Base-by-base conservation (phyloP, 345 rosid species). In the Cardamine occulta region DNA sequence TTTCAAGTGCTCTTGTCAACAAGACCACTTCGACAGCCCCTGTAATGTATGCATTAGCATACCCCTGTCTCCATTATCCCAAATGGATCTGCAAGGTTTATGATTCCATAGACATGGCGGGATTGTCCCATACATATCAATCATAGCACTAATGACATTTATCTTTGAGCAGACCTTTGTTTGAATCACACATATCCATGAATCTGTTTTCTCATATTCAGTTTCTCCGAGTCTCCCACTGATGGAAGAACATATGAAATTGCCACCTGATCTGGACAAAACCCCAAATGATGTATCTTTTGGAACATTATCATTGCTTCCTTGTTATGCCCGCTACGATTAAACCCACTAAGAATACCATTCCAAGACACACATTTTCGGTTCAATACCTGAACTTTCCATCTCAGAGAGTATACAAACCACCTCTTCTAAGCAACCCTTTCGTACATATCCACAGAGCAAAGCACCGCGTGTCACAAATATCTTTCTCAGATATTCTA, bases 331-430 rank as follows among this genome's bases (percentile, higher is more conserved):
- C 89, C 80, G 4, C 88, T 84, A 21, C 81, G 88, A 78, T 81
- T 85, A 80, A 86, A 85, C 64, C 93, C 93, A 6, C 87, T 60
- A 88, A 88, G 84, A 82, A 88, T 78, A 21, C 88, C 90, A 80
- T 88, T 88, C 90, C 93, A 88, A 35, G 93, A 77, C 23, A 88
- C 84, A 26, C n/a, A 74, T 66, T 80, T 86, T 88, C 3, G 84
- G 75, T 15, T 74, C 83, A 56, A 85, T 18, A 54, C 87, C 84
- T 1, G 17, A 75, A 0, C 67, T 60, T 55, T 59, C 61, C 81
- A 81, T 85, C 74, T 56, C 74, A 68, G 63, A 42, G 44, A 88
- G 63, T 11, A 86, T 56, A 63, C 76, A 35, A 49, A 62, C 79
- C 13, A 84, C 80, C 78, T 88, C 90, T 24, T 78, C 47, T 10